Evolutionary conservation across 495 filamentous ascomycete species (phyloP), one percentile per base, ranked within the genome.

Genomic region (Penicillium subrubescens): DNA sequence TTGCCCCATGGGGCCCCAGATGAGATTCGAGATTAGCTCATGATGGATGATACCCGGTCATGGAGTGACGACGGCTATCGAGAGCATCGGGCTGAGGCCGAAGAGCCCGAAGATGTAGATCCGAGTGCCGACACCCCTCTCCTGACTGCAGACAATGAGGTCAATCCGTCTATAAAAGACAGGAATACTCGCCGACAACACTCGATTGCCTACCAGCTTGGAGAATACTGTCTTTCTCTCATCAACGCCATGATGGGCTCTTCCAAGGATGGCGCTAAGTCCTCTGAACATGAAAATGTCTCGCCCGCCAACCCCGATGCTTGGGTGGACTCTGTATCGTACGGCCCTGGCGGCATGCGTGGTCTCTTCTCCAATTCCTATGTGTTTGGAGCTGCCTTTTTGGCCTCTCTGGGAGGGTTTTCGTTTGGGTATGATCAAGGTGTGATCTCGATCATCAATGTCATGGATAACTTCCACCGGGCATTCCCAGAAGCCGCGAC

Each of bases 381-480:
- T 21, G 54, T 57, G 1, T 57, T 35, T 17, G 54, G 54, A 23
- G 54, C 54, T 2, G 54, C 54, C 2, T 41, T 60, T 1, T 23
- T 64, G 11, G 62, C 62, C 79, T 1, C 84, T 79, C 63, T 87
- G 82, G 63, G 82, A 77, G 41, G 86, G 69, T 54, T 84, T 80
- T 31, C 84, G 80, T 85, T 86, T 61, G 84, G 84, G 5, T 86
- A 86, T 62, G 54, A 87, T 65, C 79, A 81, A 58, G 79, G 73
- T 6, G 85, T 87, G 17, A 74, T 86, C n/a, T 83, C 80, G 0
- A 72, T 87, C 3, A 82, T 78, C 15, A 70, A 85, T 12, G 79
- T 82, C 25, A 85, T 85, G 84, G 72, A 77, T 15, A 84, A 85
- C 52, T 86, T 86, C 64, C 73, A 84, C 5, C 63, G 73, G 8